These are phyloP conservation scores for Toxicodendron radicans DNA, from an alignment of 345 rosid species.

Conservation along the genomic window DNA sequence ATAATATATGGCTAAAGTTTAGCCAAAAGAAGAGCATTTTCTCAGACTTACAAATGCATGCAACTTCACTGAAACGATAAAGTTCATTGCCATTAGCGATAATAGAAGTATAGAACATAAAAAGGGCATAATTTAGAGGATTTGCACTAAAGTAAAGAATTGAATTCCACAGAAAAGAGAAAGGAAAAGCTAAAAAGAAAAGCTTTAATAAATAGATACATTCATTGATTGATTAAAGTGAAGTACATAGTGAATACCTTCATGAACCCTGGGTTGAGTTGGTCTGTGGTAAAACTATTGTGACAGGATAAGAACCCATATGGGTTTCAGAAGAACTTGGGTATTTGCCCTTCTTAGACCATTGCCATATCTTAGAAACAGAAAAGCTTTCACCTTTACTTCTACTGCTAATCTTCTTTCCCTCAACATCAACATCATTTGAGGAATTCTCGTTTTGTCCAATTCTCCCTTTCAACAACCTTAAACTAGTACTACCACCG, in stretches of 20 bases:
- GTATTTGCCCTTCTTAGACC: constrained; percentile 73
- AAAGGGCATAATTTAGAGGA: constrained; percentile 2
- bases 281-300: constrained; percentile 37
- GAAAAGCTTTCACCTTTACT: constrained; percentile 95
- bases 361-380: constrained; percentile 90
- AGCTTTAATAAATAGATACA: constrained; percentile 28
- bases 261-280: constrained; percentile 42
- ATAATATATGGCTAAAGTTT: not conserved
- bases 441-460: constrained; percentile 44
- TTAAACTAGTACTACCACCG: constrained; percentile 28
- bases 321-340: constrained; percentile 42
- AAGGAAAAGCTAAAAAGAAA: constrained; percentile 18
- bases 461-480: constrained; percentile 33
- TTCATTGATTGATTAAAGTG: constrained; percentile 27
- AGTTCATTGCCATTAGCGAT: constrained; percentile 7
- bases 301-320: constrained; percentile 29
- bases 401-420: constrained; percentile 69
- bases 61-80: constrained; percentile 12
- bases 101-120: constrained; percentile 4
- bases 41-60: not conserved
- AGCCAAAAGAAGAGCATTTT: not conserved
- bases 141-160: constrained; percentile 21
- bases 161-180: constrained; percentile 20
- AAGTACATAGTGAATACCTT: constrained; percentile 37
- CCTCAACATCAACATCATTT: constrained; percentile 52